phyloP scores from a whole-genome alignment of 202 grass and related monocot species.

The Panicum virgatum region DNA sequence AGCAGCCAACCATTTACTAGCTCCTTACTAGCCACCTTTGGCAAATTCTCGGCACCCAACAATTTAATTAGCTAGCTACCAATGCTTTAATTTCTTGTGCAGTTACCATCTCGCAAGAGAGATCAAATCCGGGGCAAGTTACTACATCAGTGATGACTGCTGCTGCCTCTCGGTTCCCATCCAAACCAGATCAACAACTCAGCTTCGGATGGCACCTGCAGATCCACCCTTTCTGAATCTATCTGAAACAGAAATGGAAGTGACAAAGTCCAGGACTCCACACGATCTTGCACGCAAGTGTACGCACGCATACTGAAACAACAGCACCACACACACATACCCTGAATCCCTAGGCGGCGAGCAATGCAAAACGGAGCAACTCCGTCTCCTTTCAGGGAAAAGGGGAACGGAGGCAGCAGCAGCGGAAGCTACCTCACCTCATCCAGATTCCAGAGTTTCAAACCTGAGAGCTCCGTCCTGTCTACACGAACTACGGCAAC shows the following conservation, averaged over 20 bases:
- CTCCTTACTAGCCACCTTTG: background rate
- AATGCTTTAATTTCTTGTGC: too few relatives aligned
- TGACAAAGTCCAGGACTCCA: background rate
- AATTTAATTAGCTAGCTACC: background rate
- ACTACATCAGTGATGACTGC: background rate
- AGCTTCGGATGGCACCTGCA: conserved; percentile 2
- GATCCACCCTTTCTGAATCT: background rate
- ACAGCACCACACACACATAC: too few relatives aligned
- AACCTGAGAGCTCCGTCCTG: conserved; percentile 12
- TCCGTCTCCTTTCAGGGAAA: background rate
- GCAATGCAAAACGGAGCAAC: background rate
- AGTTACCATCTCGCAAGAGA: background rate
- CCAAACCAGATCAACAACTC: background rate
- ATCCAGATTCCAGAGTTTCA: background rate
- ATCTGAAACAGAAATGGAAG: conserved; percentile 27
- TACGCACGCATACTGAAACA: background rate
- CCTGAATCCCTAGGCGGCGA: background rate
- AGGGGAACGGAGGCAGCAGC: background rate
- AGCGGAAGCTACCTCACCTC: background rate
- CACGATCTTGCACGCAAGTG: conserved; percentile 25
- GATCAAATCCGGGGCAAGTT: background rate
- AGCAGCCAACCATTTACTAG: background rate
- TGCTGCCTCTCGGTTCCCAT: background rate
- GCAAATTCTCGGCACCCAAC: background rate
- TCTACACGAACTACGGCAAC: conserved; percentile 43